These are phyloP conservation scores for Aureobasidium sp. DNA, from an alignment of 2,329 filamentous ascomycete species.

Conservation along the genomic window DNA sequence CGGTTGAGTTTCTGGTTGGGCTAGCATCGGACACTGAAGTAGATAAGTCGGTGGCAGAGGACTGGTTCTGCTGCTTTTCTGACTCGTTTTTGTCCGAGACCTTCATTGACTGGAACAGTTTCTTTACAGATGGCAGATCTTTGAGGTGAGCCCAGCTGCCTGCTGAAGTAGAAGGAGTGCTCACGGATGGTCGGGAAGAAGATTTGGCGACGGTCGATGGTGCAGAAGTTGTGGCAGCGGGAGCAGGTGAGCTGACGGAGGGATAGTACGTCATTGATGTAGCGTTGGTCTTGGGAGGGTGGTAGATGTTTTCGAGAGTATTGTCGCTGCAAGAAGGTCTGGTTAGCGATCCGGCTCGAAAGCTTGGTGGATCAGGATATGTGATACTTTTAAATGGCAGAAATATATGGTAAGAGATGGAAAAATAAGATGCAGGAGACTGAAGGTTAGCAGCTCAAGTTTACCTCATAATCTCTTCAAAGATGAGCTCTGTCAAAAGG, in stretches of 20 bases:
- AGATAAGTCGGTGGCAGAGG: neutral
- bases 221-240: neutral
- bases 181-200: neutral
- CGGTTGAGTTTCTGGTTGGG: neutral
- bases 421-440: constrained; percentile 1
- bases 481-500: constrained; percentile 63
- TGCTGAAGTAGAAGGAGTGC: neutral
- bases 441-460: neutral
- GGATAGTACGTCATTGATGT: constrained; percentile 8
- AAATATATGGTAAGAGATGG: constrained; percentile 16
- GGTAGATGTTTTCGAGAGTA: neutral
- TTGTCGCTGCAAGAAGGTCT: neutral
- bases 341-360: neutral
- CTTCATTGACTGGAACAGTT: neutral
- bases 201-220: neutral
- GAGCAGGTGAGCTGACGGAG: neutral
- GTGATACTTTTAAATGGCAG: constrained; percentile 17
- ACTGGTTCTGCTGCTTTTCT: neutral
- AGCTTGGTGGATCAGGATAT: neutral
- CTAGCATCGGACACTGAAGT: neutral
- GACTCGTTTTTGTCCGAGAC: neutral
- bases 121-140: neutral
- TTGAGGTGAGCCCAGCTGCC: neutral
- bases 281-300: neutral
- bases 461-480: constrained; percentile 85